phyloP scores from a whole-genome alignment of 495 filamentous ascomycete species.

The Penicillium dipodomyicola region DNA sequence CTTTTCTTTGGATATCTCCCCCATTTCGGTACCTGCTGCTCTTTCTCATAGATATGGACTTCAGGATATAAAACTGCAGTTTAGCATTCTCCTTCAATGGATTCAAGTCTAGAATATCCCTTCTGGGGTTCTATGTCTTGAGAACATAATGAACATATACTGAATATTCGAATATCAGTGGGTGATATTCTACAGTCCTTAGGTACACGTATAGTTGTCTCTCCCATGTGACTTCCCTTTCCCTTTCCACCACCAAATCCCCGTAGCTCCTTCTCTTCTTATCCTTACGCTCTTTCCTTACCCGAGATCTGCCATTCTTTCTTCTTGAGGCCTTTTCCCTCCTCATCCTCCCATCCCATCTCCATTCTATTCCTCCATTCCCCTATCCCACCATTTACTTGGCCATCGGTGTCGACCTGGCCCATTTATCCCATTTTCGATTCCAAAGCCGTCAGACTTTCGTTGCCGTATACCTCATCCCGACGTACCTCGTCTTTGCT shows the following conservation, averaged over 20 bases:
- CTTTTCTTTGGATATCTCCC: conserved; percentile 2
- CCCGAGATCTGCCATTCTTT: neutral
- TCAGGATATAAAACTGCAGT: neutral
- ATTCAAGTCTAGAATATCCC: neutral
- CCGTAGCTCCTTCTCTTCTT: conserved; percentile 4
- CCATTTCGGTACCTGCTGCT: neutral
- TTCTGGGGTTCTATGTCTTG: neutral
- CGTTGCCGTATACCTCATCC: neutral
- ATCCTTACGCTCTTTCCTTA: conserved; percentile 7
- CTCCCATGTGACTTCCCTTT: conserved; percentile 4
- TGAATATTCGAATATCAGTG: neutral
- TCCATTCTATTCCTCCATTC: conserved; percentile 30
- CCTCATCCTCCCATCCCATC: conserved; percentile 12
- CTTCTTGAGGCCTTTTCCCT: conserved; percentile 1
- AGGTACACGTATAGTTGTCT: neutral
- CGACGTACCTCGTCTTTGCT: neutral
- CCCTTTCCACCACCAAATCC: neutral
- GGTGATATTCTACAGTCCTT: neutral
- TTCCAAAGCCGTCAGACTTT: neutral
- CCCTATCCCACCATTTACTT: conserved; percentile 1
- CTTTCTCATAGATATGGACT: conserved; percentile 7
- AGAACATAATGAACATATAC: neutral
- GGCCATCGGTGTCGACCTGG: neutral
- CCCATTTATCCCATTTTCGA: neutral
- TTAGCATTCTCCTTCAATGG: neutral